phyloP scores from a whole-genome alignment of 2,329 filamentous ascomycete species.

The Thermoascus crustaceus region DNA sequence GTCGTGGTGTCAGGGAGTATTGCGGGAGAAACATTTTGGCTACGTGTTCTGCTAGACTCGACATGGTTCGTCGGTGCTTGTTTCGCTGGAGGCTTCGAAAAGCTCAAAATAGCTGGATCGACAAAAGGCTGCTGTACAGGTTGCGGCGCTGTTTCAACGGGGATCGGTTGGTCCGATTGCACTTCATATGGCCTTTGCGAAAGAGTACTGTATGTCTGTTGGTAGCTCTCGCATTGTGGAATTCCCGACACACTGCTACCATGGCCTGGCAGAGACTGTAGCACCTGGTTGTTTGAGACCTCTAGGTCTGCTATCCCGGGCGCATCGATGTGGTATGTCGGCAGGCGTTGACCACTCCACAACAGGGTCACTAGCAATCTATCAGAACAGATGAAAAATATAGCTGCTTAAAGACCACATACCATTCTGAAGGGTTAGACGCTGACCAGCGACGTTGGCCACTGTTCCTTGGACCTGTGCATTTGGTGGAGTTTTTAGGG shows the following conservation, averaged over 20 bases:
- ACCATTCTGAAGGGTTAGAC: constrained; percentile 67
- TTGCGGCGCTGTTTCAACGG: constrained; percentile 16
- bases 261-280: constrained; percentile 4
- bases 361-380: constrained; percentile 37
- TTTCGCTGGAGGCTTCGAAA: constrained; percentile 33
- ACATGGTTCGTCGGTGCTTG: constrained; percentile 1
- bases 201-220: constrained; percentile 6
- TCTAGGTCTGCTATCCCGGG: constrained; percentile 52
- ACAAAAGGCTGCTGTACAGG: constrained; percentile 48
- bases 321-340: constrained; percentile 49
- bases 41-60: constrained; percentile 9
- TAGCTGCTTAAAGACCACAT: constrained; percentile 16
- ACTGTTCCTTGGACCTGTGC: constrained; percentile 63
- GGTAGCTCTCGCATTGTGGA: constrained; percentile 2
- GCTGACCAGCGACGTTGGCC: constrained; percentile 59
- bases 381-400: constrained; percentile 28
- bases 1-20: constrained; percentile 22
- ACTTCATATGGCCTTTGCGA: constrained; percentile 12
- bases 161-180: constrained; percentile 11
- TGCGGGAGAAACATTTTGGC: constrained; percentile 18
- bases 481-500: constrained; percentile 57
- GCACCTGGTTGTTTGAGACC: constrained; percentile 32
- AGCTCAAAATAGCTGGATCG: constrained; percentile 77
- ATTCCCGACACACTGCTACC: not conserved
- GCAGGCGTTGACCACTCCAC: constrained; percentile 45